These are phyloP conservation scores for Peribolospora baueri DNA, from an alignment of 768 basidiomycete genomes.

Conservation along the genomic window DNA sequence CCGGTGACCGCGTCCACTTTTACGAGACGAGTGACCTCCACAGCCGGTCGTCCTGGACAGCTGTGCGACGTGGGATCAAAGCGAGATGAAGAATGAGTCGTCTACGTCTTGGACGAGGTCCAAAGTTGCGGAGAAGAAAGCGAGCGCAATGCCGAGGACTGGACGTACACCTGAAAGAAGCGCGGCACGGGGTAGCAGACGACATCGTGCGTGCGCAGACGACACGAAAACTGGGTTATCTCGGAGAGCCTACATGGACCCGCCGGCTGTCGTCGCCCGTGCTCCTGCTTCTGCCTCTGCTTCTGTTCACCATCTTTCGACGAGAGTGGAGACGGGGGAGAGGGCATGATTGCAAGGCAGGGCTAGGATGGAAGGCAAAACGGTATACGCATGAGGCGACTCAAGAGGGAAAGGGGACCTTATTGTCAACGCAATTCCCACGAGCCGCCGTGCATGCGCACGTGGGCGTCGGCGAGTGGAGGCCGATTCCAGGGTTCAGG, in stretches of 20 bases:
- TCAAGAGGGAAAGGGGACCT: neutral
- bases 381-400: neutral
- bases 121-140: neutral
- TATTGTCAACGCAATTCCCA: too few species aligned
- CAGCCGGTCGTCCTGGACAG: conserved; percentile 37
- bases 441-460: too few species aligned
- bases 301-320: neutral
- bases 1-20: conserved; percentile 5
- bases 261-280: conserved; percentile 9
- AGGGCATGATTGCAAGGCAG: neutral
- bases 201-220: conserved; percentile 17
- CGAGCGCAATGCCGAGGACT: neutral
- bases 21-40: conserved; percentile 38
- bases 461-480: neutral
- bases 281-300: neutral
- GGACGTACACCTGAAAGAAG: conserved; percentile 42
- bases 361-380: neutral
- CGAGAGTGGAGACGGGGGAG: conserved; percentile 17
- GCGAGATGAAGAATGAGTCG: neutral
- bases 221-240: conserved; percentile 47
- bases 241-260: conserved; percentile 38
- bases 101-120: neutral
- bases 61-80: conserved; percentile 20
- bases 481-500: neutral
- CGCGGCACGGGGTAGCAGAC: conserved; percentile 51